phyloP scores from a whole-genome alignment of 495 filamentous ascomycete species.

The Neohortaea acidophila region DNA sequence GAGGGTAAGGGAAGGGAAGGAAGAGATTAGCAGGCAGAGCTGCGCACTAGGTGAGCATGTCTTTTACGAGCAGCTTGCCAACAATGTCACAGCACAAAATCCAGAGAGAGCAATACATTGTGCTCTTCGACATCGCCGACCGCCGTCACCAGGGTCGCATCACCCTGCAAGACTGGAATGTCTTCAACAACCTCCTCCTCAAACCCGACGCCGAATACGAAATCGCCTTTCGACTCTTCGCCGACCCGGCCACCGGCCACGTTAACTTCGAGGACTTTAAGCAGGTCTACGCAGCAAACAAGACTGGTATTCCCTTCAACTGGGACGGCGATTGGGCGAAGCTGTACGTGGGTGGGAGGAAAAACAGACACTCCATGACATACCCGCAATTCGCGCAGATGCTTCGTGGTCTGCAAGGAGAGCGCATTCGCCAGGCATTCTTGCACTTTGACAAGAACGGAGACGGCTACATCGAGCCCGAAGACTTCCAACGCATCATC shows the following conservation, averaged over 20 bases:
- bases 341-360: conserved; percentile 75
- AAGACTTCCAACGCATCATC: conserved; percentile 94
- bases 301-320: conserved; percentile 77
- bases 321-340: conserved; percentile 97
- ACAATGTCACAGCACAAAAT: conserved; percentile 67
- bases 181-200: conserved; percentile 80
- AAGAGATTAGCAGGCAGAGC: not conserved
- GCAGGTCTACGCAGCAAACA: conserved; percentile 66
- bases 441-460: conserved; percentile 76
- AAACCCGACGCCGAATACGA: conserved; percentile 98
- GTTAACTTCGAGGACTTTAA: conserved; percentile 82
- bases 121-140: conserved; percentile 85
- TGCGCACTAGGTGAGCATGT: too few species aligned
- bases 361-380: conserved; percentile 71
- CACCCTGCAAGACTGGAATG: conserved; percentile 69
- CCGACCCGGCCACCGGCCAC: conserved; percentile 59
- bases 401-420: conserved; percentile 88
- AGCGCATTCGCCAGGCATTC: conserved; percentile 90
- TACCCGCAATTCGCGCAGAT: conserved; percentile 98
- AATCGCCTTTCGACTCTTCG: conserved; percentile 93
- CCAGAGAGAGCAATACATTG: conserved; percentile 79
- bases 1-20: not conserved
- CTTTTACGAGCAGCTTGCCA: too few species aligned
- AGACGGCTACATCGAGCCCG: conserved; percentile 95
- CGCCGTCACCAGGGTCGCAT: conserved; percentile 54